These are phyloP conservation scores for Diaporthe humulicola DNA, from an alignment of 2,329 filamentous ascomycete species.

Conservation along the genomic window DNA sequence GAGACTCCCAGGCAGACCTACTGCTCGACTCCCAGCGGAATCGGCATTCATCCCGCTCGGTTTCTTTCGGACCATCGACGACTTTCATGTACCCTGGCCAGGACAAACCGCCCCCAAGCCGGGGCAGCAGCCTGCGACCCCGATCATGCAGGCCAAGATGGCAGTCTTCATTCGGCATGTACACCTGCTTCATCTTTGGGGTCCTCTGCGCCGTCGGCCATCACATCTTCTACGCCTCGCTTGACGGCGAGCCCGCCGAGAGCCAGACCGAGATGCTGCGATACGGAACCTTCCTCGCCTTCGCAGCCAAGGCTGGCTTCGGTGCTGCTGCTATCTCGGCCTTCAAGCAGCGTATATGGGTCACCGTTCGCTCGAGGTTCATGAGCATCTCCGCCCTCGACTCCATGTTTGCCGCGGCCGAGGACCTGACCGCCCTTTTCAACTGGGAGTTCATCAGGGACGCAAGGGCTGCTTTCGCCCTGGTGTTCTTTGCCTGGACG, in stretches of 20 bases:
- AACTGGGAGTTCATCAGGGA: slow-evolving; percentile 51
- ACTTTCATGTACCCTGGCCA: slow-evolving; percentile 10
- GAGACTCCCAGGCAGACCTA: slow-evolving; percentile 32
- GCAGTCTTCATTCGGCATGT: slow-evolving; percentile 49
- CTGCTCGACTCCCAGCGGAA: slow-evolving; percentile 7
- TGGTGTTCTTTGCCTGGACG: slow-evolving; percentile 46
- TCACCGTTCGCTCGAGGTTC: slow-evolving; percentile 44
- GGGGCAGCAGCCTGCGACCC: background rate
- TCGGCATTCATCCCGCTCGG: slow-evolving; percentile 14
- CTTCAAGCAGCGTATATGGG: slow-evolving; percentile 46
- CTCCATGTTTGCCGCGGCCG: slow-evolving; percentile 54
- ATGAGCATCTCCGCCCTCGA: slow-evolving; percentile 48
- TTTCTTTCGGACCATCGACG: slow-evolving; percentile 34
- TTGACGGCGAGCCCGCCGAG: slow-evolving; percentile 50
- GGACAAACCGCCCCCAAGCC: slow-evolving; percentile 6
- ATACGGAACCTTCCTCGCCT: slow-evolving; percentile 55
- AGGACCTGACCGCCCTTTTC: slow-evolving; percentile 64
- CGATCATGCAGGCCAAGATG: slow-evolving; percentile 35
- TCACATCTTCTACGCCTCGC: slow-evolving; percentile 52
- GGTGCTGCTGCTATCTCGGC: slow-evolving; percentile 50
- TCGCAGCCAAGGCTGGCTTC: slow-evolving; percentile 54
- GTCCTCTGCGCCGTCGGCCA: slow-evolving; percentile 53
- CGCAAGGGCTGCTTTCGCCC: slow-evolving; percentile 58
- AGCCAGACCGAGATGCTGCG: slow-evolving; percentile 54
- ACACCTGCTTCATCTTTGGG: slow-evolving; percentile 53